A percentile compares a stretch with the other conserved stretches of the same genome.
Conservation (phyloP, 495 filamentous ascomycete species). For the Aspergillus asperescens region DNA sequence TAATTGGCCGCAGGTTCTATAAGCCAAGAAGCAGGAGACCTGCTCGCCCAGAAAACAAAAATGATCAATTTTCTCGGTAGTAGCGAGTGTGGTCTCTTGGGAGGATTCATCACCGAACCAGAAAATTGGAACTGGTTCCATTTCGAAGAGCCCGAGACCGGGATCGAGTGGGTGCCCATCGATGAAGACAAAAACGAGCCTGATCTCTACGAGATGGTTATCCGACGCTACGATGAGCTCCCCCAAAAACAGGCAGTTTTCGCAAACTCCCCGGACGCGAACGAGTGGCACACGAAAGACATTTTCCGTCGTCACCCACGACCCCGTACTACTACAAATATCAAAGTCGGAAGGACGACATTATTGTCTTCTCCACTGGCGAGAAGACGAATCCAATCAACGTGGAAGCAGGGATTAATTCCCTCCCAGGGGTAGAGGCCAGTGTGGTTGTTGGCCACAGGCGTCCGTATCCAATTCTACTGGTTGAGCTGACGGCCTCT, state of each 20-base stretch:
- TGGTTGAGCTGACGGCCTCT: constrained; percentile 40
- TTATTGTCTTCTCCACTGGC: constrained; percentile 56
- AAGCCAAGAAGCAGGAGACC: constrained; percentile 14
- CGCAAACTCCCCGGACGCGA: constrained; percentile 48
- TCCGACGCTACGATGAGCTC: constrained; percentile 2
- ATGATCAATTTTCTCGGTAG: constrained; percentile 16
- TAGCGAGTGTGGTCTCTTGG: constrained; percentile 35
- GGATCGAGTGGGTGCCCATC: constrained; percentile 31
- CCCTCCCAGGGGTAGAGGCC: constrained; percentile 39
- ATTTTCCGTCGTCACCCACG: constrained; percentile 48
- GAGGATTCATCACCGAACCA: constrained; percentile 27
- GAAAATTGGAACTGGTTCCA: constrained; percentile 45
- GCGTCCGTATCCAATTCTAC: constrained; percentile 39
- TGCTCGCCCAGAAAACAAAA: constrained; percentile 14
- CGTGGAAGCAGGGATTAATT: constrained; percentile 43
- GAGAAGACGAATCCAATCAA: constrained; percentile 56
- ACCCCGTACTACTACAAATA: constrained; percentile 45
- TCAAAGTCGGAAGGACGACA: constrained; percentile 49
- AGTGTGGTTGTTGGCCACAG: constrained; percentile 47
- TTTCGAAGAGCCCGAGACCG: constrained; percentile 28
- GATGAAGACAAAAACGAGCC: neutral
- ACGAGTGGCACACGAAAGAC: constrained; percentile 52
- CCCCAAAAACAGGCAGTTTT: constrained; percentile 13
- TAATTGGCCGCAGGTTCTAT: constrained; percentile 3
- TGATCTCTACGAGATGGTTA: constrained; percentile 12